Percentiles rank a stretch among this genome's conserved stretches.
Conservation (phyloP, 257 asterid genomes). For the Primulina huaijiensis region DNA sequence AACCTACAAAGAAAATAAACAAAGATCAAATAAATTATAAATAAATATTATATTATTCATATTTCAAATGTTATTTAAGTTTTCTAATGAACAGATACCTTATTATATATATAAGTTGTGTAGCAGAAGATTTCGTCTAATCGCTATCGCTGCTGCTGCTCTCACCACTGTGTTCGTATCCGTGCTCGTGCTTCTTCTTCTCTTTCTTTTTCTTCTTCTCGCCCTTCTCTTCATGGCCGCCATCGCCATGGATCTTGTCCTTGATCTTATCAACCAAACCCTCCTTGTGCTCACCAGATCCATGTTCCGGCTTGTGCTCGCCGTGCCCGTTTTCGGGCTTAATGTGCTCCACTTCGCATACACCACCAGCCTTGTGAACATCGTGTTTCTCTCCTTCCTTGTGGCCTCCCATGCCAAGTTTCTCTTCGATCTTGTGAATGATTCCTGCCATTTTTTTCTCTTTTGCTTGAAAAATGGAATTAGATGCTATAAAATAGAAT, state of each 20-base stretch:
- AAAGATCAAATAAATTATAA: no score
- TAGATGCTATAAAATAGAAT: background rate
- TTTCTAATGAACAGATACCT: background rate
- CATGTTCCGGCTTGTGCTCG: background rate
- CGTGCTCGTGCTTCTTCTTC: slow-evolving; percentile 21
- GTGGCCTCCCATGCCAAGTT: slow-evolving; percentile 54
- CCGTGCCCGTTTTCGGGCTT: slow-evolving; percentile 15
- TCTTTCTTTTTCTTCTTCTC: slow-evolving; percentile 31
- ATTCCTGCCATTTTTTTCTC: slow-evolving; percentile 59
- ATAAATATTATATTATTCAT: no score
- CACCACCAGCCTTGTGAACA: slow-evolving; percentile 13
- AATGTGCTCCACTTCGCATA: background rate
- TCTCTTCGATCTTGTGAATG: slow-evolving; percentile 67
- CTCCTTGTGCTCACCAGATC: slow-evolving; percentile 1
- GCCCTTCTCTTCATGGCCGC: slow-evolving; percentile 25
- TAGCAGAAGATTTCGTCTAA: background rate
- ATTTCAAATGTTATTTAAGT: no score
- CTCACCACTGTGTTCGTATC: slow-evolving; percentile 27
- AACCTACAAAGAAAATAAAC: no score
- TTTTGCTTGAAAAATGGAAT: no score
- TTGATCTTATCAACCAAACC: slow-evolving; percentile 30
- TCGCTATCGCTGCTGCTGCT: slow-evolving; percentile 43
- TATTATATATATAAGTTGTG: no score
- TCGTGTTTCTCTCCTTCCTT: slow-evolving; percentile 40
- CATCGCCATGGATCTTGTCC: slow-evolving; percentile 31